These are phyloP conservation scores for Biscogniauxia sp. DNA, from an alignment of 2,329 filamentous ascomycete genomes.

Conservation along the genomic window DNA sequence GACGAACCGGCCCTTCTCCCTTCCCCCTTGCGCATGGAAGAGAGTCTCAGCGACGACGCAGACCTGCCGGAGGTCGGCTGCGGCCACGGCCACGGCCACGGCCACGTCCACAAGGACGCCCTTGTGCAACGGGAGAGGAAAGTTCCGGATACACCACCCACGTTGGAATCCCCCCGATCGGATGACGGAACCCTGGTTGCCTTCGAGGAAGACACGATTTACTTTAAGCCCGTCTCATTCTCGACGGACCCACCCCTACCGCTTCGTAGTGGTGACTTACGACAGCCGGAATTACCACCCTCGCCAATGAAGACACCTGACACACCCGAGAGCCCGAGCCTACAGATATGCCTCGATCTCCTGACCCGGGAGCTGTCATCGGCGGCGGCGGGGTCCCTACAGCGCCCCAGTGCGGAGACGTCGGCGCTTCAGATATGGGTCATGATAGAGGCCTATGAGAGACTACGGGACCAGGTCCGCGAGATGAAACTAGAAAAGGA, in stretches of 20 bases:
- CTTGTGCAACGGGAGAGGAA: slow-evolving; percentile 15
- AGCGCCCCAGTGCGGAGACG: slow-evolving; percentile 31
- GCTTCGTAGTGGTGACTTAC: background rate
- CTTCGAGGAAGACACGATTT: slow-evolving; percentile 45
- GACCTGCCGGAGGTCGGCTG: slow-evolving; percentile 2
- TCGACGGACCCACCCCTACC: slow-evolving; percentile 31
- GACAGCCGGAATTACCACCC: slow-evolving; percentile 13
- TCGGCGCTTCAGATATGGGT: slow-evolving; percentile 52
- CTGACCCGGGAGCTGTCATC: slow-evolving; percentile 49
- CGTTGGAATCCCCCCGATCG: slow-evolving; percentile 36
- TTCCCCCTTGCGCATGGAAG: slow-evolving; percentile 11
- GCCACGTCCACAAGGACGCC: background rate
- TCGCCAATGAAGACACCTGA: slow-evolving; percentile 20
- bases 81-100: background rate
- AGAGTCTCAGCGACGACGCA: slow-evolving; percentile 1
- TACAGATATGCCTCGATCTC: slow-evolving; percentile 52
- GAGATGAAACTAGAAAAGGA: slow-evolving; percentile 29
- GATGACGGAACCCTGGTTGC: slow-evolving; percentile 47
- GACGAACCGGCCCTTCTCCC: slow-evolving; percentile 29
- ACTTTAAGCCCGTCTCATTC: slow-evolving; percentile 46
- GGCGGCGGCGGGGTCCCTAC: slow-evolving; percentile 30
- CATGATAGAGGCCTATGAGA: slow-evolving; percentile 60
- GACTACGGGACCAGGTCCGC: slow-evolving; percentile 45
- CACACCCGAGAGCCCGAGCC: slow-evolving; percentile 37
- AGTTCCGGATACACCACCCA: slow-evolving; percentile 9